Base-by-base conservation (phyloP, 208 protist genomes). In the Trypanosoma cruzi region DNA sequence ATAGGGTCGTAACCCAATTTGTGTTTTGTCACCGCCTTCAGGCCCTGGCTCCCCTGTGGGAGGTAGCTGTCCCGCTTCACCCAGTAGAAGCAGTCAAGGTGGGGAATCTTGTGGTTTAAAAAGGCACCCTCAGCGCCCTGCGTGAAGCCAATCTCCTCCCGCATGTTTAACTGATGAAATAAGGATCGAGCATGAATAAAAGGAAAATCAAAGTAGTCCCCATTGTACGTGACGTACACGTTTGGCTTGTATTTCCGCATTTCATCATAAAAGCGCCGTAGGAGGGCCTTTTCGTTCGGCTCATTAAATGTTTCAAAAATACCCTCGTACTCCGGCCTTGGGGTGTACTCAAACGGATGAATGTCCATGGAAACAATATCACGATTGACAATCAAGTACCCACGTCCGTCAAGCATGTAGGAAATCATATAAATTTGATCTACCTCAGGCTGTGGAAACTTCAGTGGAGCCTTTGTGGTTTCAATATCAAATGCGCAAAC, bases 381-480 rank as follows among this genome's bases (percentile, higher is more conserved):
- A 54, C 98, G 75, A 83, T 99, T 99, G 48, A 99, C 79, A 71
- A 99, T 99, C 13, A 99, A 81, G 77, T 98, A 99, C 44, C 98
- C 99, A 55, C 99, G 88, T 0, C 95, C 92, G 78, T 99, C 98
- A 8, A 99, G 64, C 98, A 99, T 99, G 86, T 99, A 99, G 4
- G 99, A 99, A 61, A 99, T 99, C 98, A 99, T 99, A 88, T 99
- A 99, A 44, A 99, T 98, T 66, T 94, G 80, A 87, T 99, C 99
- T 13, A 91, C 85, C 54, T 97, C 77, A 13, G 94, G 91, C 66
- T 99, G 98, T 28, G 99, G 99, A 79, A 99, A 99, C 74, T 98
- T 99, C 48, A 99, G 83, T 32, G 98, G 99, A 5, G 92, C 80
- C 75, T 99, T 99, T 1, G 98, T 99, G 7, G 96, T 99, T 75